phyloP scores from a whole-genome alignment of 352 stramenopile genomes.

The Halophytophthora batemanensis region DNA sequence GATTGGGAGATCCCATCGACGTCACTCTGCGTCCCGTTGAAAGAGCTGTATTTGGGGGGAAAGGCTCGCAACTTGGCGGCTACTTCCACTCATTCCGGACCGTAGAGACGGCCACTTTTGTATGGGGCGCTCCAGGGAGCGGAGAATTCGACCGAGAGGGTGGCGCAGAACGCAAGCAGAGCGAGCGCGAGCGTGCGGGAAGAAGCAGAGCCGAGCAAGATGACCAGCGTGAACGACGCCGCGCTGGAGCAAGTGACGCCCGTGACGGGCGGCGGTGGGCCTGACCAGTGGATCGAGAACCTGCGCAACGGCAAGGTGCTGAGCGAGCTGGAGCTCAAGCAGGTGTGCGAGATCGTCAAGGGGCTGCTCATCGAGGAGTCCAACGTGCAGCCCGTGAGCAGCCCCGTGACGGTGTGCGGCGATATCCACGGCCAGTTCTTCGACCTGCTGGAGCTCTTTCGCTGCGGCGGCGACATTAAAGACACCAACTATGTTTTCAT shows the following conservation, averaged over 20 bases:
- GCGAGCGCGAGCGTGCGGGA: slow-evolving; percentile 6
- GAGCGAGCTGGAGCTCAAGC: slow-evolving; percentile 86
- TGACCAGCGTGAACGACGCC: slow-evolving; percentile 68
- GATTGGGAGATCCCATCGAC: too few species aligned
- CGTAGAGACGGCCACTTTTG: too few species aligned
- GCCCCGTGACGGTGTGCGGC: slow-evolving; percentile 85
- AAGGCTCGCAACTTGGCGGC: too few species aligned
- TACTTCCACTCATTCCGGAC: too few species aligned
- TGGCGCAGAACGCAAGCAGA: slow-evolving; percentile 6
- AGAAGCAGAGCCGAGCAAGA: slow-evolving; percentile 10
- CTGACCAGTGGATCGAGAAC: slow-evolving; percentile 85
- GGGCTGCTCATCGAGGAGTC: slow-evolving; percentile 90
- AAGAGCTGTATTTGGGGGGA: too few species aligned
- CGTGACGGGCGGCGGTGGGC: slow-evolving; percentile 52
- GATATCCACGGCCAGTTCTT: slow-evolving; percentile 92
- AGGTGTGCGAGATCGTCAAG: slow-evolving; percentile 90
- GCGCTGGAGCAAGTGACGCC: slow-evolving; percentile 50
- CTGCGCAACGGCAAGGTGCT: slow-evolving; percentile 75
- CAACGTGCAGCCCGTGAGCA: slow-evolving; percentile 89
- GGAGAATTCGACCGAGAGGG: too few species aligned
- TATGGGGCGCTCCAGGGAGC: too few species aligned
- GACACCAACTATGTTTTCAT: slow-evolving; percentile 92
- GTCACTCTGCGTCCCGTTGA: too few species aligned
- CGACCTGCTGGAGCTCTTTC: slow-evolving; percentile 87
- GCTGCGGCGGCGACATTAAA: slow-evolving; percentile 75